Base-by-base conservation (phyloP, 2,329 filamentous ascomycete genomes). In the Trichoderma sp. region DNA sequence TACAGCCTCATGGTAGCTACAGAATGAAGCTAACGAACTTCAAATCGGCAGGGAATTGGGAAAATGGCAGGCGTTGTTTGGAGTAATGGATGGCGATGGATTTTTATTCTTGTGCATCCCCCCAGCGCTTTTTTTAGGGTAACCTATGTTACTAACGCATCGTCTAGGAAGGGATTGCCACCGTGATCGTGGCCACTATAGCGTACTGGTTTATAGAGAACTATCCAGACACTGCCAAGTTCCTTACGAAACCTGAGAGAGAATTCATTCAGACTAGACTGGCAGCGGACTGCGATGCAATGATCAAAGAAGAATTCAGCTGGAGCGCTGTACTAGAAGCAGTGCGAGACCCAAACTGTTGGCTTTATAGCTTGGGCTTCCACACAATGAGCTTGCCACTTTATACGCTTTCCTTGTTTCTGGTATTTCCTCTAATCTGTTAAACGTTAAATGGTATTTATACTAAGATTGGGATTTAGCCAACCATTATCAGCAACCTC, bases 321-420 rank as follows among this genome's bases (percentile, higher is more conserved):
- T 95, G 92, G 93, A 79, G 75, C 0, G 89, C 90, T 23, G 92
- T 94, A 0, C 71, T 80, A 28, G 83, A 87, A 20, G 92, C 92
- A 0, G 79, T 93, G 53, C 87, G 84, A 15, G 91, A 95, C 75
- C 87, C 88, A 1, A 93, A 91, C 77, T 90, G 90, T 76, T 93
- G 89, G 90, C 84, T 94, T 0, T 94, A 94, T 74, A 90, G 91
- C 0, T 78, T 93, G 0, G 88, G 86, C 0, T 93, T 93, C 75
- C 91, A 94, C 77, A 93, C 91, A 6, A 89, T 93, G 84, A 91
- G 88, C 71, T 79, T 94, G 13, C 87, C 87, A 0, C 80, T 88
- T 0, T 89, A 89, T 72, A 88, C 87, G 0, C 80, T 88, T 6
- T 84, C 89, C 0, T 78, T 89, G 3, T 89, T 89, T 70, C 71